Evolutionary conservation across 768 basidiomycete genomes (phyloP).

Genomic region (Mycena vulgaris): DNA sequence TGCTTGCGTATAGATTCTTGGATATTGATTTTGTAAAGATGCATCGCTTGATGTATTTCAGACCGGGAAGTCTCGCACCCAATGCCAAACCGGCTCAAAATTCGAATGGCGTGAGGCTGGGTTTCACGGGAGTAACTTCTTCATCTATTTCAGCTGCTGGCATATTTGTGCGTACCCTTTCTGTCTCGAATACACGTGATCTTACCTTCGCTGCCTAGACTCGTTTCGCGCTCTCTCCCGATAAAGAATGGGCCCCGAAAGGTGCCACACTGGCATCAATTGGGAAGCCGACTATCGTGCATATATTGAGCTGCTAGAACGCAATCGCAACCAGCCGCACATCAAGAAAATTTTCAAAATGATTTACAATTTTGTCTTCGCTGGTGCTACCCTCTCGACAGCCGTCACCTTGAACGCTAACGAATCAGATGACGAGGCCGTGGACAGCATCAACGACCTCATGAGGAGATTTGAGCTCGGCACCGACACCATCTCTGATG

Average conservation of each 20-base stretch:
- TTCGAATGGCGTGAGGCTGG: conserved; percentile 5
- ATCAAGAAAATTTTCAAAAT: conserved; percentile 9
- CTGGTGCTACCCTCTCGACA: not conserved
- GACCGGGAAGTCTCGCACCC: not conserved
- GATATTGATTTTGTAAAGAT: not conserved
- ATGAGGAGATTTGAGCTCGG: too few relatives aligned
- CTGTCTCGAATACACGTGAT: not conserved
- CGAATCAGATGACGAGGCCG: not conserved
- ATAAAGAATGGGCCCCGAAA: not conserved
- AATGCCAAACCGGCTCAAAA: not conserved
- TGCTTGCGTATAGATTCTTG: too few relatives aligned
- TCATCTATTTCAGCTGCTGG: not conserved
- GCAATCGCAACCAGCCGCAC: not conserved
- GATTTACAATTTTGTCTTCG: not conserved
- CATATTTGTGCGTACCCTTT: not conserved
- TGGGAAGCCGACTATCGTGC: conserved; percentile 9
- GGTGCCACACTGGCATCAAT: not conserved
- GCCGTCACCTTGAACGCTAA: not conserved
- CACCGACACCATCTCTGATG: too few relatives aligned
- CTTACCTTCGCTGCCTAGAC: not conserved
- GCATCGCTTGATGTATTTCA: not conserved
- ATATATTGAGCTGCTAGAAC: not conserved
- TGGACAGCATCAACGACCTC: not conserved
- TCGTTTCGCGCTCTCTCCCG: conserved; percentile 3
- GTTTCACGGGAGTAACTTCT: not conserved